A percentile compares a stretch with the other conserved stretches of the same genome.
These are phyloP conservation scores for Basidiobolus meristosporus DNA, from an alignment of 371 early-diverging fungal genomes.

Conservation along the genomic window DNA sequence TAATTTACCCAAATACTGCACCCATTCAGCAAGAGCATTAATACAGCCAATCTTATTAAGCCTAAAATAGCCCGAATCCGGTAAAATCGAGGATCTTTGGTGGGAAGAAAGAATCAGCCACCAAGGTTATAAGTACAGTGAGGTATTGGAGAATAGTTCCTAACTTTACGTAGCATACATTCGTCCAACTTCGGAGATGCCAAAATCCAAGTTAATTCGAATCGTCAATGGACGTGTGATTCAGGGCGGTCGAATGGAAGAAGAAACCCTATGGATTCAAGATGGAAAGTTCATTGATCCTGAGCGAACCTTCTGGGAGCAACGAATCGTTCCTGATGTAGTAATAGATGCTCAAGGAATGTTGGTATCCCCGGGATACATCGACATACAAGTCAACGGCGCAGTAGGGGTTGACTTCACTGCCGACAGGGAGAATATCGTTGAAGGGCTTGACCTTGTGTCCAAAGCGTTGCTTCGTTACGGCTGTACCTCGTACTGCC, in stretches of 20 bases:
- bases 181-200: too few relatives aligned
- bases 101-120: too few relatives aligned
- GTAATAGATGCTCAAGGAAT: slow-evolving; percentile 55
- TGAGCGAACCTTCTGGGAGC: slow-evolving; percentile 43
- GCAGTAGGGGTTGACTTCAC: slow-evolving; percentile 77
- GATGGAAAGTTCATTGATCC: slow-evolving; percentile 65
- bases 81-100: too few relatives aligned
- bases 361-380: slow-evolving; percentile 58
- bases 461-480: slow-evolving; percentile 45
- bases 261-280: slow-evolving; percentile 53
- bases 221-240: slow-evolving; percentile 59
- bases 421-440: slow-evolving; percentile 20
- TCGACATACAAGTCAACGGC: slow-evolving; percentile 73
- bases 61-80: too few relatives aligned
- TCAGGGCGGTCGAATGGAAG: slow-evolving; percentile 44
- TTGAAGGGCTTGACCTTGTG: slow-evolving; percentile 13
- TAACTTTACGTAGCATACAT: too few relatives aligned
- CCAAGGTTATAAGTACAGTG: too few relatives aligned
- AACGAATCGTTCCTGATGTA: slow-evolving; percentile 38
- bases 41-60: too few relatives aligned
- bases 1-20: too few relatives aligned
- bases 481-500: slow-evolving; percentile 69
- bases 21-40: too few relatives aligned
- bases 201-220: slow-evolving; percentile 16
- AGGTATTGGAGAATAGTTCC: too few relatives aligned